Conservation (phyloP, 345 rosid species). For the Rubroshorea leprosula region DNA sequence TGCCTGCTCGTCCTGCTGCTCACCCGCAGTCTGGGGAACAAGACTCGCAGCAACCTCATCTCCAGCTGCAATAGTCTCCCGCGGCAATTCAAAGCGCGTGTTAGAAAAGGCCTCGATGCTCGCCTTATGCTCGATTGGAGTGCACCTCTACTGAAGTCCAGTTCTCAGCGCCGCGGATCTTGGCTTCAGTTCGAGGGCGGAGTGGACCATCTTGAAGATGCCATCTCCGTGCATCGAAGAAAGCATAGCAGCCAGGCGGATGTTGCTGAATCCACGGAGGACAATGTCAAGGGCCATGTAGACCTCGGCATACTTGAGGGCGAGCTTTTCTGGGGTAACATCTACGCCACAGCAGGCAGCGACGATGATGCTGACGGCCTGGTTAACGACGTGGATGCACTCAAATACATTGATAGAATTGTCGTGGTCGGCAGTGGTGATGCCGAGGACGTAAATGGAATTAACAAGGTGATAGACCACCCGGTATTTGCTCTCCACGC, state of each 20-base stretch:
- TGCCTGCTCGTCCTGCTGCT: conserved; percentile 41
- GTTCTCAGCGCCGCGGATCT: conserved; percentile 86
- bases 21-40: conserved; percentile 43
- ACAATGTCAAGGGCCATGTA: conserved; percentile 98
- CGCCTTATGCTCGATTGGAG: conserved; percentile 58
- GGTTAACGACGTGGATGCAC: conserved; percentile 92
- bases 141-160: conserved; percentile 62
- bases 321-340: conserved; percentile 91
- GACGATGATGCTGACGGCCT: conserved; percentile 90
- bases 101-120: conserved; percentile 60
- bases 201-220: conserved; percentile 95
- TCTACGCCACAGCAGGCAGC: conserved; percentile 98
- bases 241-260: conserved; percentile 91
- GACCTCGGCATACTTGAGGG: conserved; percentile 84
- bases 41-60: conserved; percentile 64
- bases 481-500: conserved; percentile 93
- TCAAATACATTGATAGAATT: conserved; percentile 86
- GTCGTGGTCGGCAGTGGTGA: conserved; percentile 80
- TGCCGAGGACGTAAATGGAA: conserved; percentile 83
- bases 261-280: conserved; percentile 80
- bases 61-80: conserved; percentile 74
- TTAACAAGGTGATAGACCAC: conserved; percentile 92
- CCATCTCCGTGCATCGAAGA: conserved; percentile 95
- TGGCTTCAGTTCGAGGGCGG: conserved; percentile 84
- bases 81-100: conserved; percentile 65